Base-by-base conservation (phyloP, 768 basidiomycete species). In the Leccinum truebloodii region DNA sequence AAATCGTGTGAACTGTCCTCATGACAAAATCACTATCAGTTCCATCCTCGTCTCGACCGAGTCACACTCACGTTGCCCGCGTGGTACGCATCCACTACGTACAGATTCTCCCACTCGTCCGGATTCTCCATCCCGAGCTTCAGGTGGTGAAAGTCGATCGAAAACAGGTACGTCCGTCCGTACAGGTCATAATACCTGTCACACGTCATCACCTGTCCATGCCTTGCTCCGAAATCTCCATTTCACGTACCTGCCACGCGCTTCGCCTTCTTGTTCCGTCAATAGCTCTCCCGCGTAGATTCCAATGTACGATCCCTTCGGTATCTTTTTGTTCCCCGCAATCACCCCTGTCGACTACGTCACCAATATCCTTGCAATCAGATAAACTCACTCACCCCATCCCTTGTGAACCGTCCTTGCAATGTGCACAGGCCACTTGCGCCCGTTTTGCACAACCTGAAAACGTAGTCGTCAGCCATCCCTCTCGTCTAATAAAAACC, bases 1-100 rank as follows among this genome's bases (percentile, higher is more conserved):
- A 68, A 92, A 96, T 34, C 94, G 84, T n/a, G 94, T 95, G 73
- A 95, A 94, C 94, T 95, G 65, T n/a, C n/a, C 57, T 30, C 41
- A 50, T 44, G 48, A 37, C 44, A 44, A 20, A 20, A 44, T 44
- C 48, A 26, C 6, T 13, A 41, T 62, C 52, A 64, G 54, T 37
- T 7, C 54, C 51, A 13, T 16, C 26, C 60, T 59, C 54, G 18
- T 44, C 48, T 52, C 41, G 22, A 55, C 48, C 30, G 14, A 53
- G 16, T 16, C 55, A 18, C 35, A 80, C 88, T 71, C 71, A 93
- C 90, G 73, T 93, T 93, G 12, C 90, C 90, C 20, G 83, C 87
- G 73, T 95, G 93, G 71, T 89, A 96, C 4, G 94, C 94, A 75
- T 96, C 94, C 3, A 95, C 86, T 14, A 80, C 79, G 63, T 86